phyloP scores from a whole-genome alignment of 106 monocot species.

The Dioscorea dumetorum region DNA sequence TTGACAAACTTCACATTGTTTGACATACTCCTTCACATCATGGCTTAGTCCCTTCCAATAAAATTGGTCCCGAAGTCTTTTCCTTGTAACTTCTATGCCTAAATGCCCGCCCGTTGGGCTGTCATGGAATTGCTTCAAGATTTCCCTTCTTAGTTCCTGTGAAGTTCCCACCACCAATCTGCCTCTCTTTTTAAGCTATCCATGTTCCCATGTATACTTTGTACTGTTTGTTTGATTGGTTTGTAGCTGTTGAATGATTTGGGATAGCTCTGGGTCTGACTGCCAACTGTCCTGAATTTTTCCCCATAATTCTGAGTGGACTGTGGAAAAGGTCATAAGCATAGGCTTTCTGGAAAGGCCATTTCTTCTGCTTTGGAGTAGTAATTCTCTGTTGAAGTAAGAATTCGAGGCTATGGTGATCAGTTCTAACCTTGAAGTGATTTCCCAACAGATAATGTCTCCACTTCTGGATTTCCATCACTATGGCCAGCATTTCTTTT shows the following conservation, averaged over 20 bases:
- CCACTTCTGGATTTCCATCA: slow-evolving; percentile 7
- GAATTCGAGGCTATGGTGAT: slow-evolving; percentile 3
- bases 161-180: neutral
- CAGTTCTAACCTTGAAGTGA: slow-evolving; percentile 1
- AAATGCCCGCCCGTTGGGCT: neutral
- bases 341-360: too few relatives aligned
- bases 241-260: neutral
- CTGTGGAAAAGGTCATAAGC: too few relatives aligned
- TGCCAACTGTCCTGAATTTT: neutral
- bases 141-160: neutral
- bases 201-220: neutral
- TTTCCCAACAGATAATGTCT: slow-evolving; percentile 3
- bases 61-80: neutral
- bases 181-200: neutral
- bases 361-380: slow-evolving; percentile 5
- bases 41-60: neutral
- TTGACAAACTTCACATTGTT: neutral
- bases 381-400: neutral
- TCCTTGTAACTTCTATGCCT: neutral
- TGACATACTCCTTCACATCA: neutral
- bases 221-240: neutral
- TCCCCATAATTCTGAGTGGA: too few relatives aligned
- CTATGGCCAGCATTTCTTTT: slow-evolving; percentile 8
- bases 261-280: neutral
- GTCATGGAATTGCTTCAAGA: too few relatives aligned